Base-by-base conservation (phyloP, 176 grass and related monocot genomes). In the Ensete ventricosum region DNA sequence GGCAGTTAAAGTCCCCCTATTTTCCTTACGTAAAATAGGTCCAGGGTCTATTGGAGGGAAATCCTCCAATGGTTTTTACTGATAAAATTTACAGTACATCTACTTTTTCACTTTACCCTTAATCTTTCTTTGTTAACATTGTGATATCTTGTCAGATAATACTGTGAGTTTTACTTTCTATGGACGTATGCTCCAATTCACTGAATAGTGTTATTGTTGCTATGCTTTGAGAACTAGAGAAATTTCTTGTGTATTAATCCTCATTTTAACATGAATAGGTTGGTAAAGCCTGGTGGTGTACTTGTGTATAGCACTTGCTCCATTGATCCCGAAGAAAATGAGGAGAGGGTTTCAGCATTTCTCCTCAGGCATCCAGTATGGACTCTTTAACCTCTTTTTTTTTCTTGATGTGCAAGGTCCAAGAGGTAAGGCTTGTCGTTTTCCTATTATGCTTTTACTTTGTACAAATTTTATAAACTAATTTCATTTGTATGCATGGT, bases 261-360 rank as follows among this genome's bases (percentile, higher is more conserved):
- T 50, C 59, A 16, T 67, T 74, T n/a, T 22, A 66, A 29, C 34
- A 51, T 62, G 81, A 59, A 49, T 83, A 96, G 93, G 79, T 76
- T 96, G 81, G 93, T 96, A 82, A 96, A 92, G 75, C 85, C 89
- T 62, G 89, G 89, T 77, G 93, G 93, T 54, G 55, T 92, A 82
- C 83, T 96, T 74, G 82, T 96, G 29, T 96, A 96, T 73, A 90
- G 93, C 88, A 96, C 93, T 55, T 96, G 93, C 81, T 96, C 87
- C 21, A 96, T 96, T 78, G 93, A 96, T 62, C 89, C 76, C 77
- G 87, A 90, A 53, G 93, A 96, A 84, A 96, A 96, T 55, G 87
- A 90, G 67, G 84, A 84, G 19, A 82, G 93, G 82, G 53, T 96
- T 75, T 25, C 80, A 76, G 81, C 87, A 89, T 96, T 96, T 90